Conservation (phyloP, 2,329 filamentous ascomycete genomes). For the Emmonsiellopsis sp. region DNA sequence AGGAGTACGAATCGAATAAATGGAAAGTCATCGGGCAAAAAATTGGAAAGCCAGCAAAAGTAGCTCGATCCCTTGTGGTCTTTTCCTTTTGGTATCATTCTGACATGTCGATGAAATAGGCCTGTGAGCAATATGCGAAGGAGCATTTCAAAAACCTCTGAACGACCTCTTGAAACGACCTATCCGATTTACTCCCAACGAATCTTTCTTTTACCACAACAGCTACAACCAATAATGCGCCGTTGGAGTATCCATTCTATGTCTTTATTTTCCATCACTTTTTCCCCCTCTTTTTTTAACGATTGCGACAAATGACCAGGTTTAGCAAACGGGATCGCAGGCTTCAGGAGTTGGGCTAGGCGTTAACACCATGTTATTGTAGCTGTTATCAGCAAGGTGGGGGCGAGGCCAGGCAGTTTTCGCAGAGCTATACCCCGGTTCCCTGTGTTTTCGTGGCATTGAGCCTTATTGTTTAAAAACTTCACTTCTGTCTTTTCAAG, state of each 20-base stretch:
- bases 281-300: neutral
- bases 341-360: conserved; percentile 13
- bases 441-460: conserved; percentile 17
- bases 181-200: neutral
- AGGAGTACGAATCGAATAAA: conserved; percentile 97
- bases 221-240: neutral
- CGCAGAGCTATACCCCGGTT: conserved; percentile 11
- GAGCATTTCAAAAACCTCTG: conserved; percentile 63
- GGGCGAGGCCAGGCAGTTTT: conserved; percentile 5
- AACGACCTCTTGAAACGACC: neutral
- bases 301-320: conserved; percentile 5
- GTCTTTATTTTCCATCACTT: conserved; percentile 1
- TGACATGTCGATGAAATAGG: conserved; percentile 36
- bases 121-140: conserved; percentile 88
- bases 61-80: conserved; percentile 26
- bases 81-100: neutral
- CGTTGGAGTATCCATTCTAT: neutral
- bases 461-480: conserved; percentile 14
- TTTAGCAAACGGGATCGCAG: conserved; percentile 11
- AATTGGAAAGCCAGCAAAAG: conserved; percentile 95
- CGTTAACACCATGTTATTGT: conserved; percentile 9
- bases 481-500: conserved; percentile 15
- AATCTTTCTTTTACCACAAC: neutral
- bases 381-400: conserved; percentile 2
- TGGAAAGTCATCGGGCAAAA: conserved; percentile 97